Base-by-base conservation (phyloP, 2,329 filamentous ascomycete species). In the Sclerotinia borealis region DNA sequence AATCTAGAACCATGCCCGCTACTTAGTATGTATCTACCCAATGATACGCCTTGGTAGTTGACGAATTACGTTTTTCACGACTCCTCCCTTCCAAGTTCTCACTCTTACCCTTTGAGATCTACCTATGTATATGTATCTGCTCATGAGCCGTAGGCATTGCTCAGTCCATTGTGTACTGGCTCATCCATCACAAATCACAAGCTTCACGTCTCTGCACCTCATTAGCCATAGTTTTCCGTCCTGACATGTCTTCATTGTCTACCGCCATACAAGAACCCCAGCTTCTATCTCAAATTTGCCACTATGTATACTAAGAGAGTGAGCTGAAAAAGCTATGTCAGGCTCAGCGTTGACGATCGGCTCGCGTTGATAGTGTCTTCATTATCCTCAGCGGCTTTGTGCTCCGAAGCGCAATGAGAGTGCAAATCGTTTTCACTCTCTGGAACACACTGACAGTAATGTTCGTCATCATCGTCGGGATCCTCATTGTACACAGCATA, bases 351-450 rank as follows among this genome's bases (percentile, higher is more conserved):
- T 11, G 4, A 5, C 31, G 11, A 43, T 22, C 7, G 2, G 8
- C 19, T 25, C 3, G 10, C 22, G 3, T n/a, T 22, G 6, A 9
- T 0, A n/a, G 25, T 4, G 4, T 19, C 1, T 25, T 3, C 7
- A 31, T 11, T 25, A 43, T 17, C 27, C 25, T 6, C 3, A 13
- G 11, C 7, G 22, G 19, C 5, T 17, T 43, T 5, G 2, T 27
- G 7, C 5, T 19, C 43, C 37, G 8, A 55, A 37, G 39, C 5
- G 5, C 36, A 41, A 6, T 41, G 4, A 43, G 17, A 43, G 17
- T 19, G 8, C 19, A 22, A 22, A 6, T n/a, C 19, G 27, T 31
- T 27, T 43, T 43, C 52, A 29, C 37, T 31, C 1, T 55, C 36
- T 5, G 19, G 31, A 41, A 22, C 8, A 31, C 5, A 29, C 19